Percentiles rank a stretch among this genome's conserved stretches.
Conservation (phyloP, 2,329 filamentous ascomycete genomes). For the Diplodia seriata region DNA sequence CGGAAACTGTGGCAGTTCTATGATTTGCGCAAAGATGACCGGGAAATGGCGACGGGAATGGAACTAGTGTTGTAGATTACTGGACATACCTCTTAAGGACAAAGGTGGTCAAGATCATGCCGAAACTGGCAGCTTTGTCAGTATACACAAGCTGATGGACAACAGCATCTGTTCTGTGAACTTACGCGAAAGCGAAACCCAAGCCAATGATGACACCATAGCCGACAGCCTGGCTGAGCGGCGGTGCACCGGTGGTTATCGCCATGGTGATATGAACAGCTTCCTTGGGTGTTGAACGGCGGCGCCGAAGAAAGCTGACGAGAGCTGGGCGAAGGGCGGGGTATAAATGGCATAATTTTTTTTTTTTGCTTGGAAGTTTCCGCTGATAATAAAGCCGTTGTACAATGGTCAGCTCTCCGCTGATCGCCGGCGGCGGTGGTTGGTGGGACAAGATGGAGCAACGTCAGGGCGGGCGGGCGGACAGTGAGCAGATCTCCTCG, state of each 20-base stretch:
- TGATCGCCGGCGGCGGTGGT: conserved; percentile 15
- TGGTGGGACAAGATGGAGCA: conserved; percentile 1
- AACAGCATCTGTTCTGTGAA: conserved; percentile 30
- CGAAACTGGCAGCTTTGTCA: conserved; percentile 53
- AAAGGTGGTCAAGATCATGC: conserved; percentile 77
- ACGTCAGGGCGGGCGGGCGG: not conserved
- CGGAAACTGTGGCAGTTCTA: too few relatives aligned
- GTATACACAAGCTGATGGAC: conserved; percentile 4
- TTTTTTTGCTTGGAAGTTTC: not conserved
- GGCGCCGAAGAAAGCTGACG: not conserved
- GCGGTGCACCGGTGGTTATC: conserved; percentile 33
- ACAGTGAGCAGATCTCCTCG: conserved; percentile 12
- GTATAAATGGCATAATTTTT: conserved; percentile 16
- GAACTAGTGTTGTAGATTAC: not conserved
- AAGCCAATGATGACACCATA: conserved; percentile 81
- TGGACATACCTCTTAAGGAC: conserved; percentile 64
- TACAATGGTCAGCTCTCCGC: not conserved
- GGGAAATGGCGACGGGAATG: too few relatives aligned
- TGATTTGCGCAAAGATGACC: too few relatives aligned
- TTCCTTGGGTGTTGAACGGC: not conserved
- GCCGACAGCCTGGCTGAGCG: conserved; percentile 67
- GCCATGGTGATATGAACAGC: not conserved
- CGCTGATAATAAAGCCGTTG: conserved; percentile 13
- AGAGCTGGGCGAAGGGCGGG: not conserved
- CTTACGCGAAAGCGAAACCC: conserved; percentile 72